These are phyloP conservation scores for Perkinsus marinus DNA, from an alignment of 169 alveolate species.

Conservation along the genomic window DNA sequence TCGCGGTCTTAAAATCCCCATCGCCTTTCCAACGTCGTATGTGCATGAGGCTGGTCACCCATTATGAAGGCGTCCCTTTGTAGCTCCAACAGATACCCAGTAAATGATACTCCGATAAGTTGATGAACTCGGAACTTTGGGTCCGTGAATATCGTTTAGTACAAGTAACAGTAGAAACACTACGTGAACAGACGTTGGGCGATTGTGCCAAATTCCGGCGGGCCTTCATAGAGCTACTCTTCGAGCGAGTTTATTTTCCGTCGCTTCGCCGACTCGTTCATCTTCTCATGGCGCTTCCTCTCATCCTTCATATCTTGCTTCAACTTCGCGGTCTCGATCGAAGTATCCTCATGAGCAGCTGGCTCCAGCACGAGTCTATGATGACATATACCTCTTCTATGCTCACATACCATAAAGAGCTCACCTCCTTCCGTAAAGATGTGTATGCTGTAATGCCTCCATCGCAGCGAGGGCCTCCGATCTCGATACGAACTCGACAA, in stretches of 20 bases:
- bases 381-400: background rate
- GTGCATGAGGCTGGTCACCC: too few relatives aligned
- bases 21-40: too few relatives aligned
- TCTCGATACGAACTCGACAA: slow-evolving; percentile 71
- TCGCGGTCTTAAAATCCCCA: too few relatives aligned
- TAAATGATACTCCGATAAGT: too few relatives aligned
- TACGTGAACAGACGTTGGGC: background rate
- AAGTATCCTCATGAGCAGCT: background rate
- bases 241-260: background rate
- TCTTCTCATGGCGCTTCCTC: background rate
- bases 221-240: background rate
- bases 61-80: too few relatives aligned
- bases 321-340: background rate
- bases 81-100: too few relatives aligned
- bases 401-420: background rate
- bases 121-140: too few relatives aligned
- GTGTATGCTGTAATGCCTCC: slow-evolving; percentile 70
- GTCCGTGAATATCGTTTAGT: background rate
- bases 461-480: slow-evolving; percentile 72
- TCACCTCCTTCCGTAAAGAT: slow-evolving; percentile 77
- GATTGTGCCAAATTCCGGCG: background rate
- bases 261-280: background rate
- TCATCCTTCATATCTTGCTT: background rate
- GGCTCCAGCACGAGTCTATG: slow-evolving; percentile 58
- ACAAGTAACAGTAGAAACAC: background rate